Base-by-base conservation (phyloP, 768 basidiomycete species). In the Suillus bovinus region DNA sequence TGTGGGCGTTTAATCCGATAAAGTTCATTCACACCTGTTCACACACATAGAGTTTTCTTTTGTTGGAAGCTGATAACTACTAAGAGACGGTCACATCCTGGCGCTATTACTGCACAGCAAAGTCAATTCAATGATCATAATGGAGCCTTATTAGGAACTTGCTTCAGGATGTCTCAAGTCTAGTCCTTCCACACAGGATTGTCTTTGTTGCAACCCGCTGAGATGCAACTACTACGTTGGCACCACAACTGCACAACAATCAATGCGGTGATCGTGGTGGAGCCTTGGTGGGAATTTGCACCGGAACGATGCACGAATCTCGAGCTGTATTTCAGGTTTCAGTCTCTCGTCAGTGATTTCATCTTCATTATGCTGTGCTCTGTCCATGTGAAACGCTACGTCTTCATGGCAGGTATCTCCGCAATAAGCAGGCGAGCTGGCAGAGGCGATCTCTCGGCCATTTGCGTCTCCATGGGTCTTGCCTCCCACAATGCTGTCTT, bases 1-100 rank as follows among this genome's bases (percentile, higher is more conserved):
- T 41, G 55, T 56, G 55, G 4, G 38, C 38, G 38, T 27, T 16
- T 27, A 39, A 56, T 39, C 38, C 39, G 55, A 56, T 56, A 56
- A 27, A 24, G 54, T 55, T 55, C 29, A 8, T n/a, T 53, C 33
- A 53, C 52, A 53, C 53, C 34, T 9, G 16, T 39, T 56, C 55
- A 56, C 55, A 56, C 55, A 29, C 55, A 56, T 38, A 27, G 38
- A 27, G 36, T 56, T 56, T 27, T 9, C 39, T 5, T 39, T 39
- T 17, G 24, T 17, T 55, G 29, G 29, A 31, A 33, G 31, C 17
- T 20, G 36, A 38, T 56, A 29, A 56, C 55, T 27, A 10, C 36
- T 39, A 38, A 20, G 55, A 39, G 27, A 38, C 24, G 5, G 55
- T 14, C 24, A 27, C 10, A 24, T 14, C 22, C 34, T 24, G 36